Evolutionary conservation across 768 basidiomycete genomes (phyloP), one percentile per base, ranked within the genome.

Genomic region (Gelatoporia subvermispora): DNA sequence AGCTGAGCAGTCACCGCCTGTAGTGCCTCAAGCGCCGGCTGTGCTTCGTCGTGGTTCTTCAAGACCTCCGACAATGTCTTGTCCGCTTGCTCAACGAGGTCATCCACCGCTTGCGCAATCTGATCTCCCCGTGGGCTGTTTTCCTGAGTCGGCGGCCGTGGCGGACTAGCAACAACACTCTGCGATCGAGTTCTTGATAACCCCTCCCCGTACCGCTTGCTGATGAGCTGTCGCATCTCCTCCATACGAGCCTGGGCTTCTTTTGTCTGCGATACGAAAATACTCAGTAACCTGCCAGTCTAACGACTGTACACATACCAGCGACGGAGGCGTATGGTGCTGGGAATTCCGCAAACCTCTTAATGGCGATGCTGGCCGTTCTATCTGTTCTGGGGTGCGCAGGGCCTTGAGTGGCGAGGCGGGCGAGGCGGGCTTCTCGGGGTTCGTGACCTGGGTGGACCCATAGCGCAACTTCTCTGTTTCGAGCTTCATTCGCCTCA

Each of bases 171-270:
- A 17, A 63, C 34, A 35, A 68, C 47, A 45, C 60, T 76, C 35
- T 73, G 71, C 9, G 76, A 67, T 43, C 78, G 75, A 47, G 65
- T 67, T 21, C 75, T 74, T 49, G 78, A 75, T 8, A 77, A 71
- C 5, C 65, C 65, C 31, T 83, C 84, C 16, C 66, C 71, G 57
- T 79, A 73, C 54, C 88, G 72, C 52, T 72, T 77, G 34, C 71
- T 68, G 49, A 93, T 89, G 48, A 89, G 70, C 54, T 78, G 78
- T 35, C 82, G 77, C 88, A 93, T 88, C 63, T 93, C 90, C 57
- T 88, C 81, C 72, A 90, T 75, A 20, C 90, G 81, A 31, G 83
- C 82, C 55, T 82, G 82, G 31, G 88, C 88, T 47, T 82, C 88
- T 59, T 68, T 82, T 11, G 78, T 85, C 89, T 92, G 55, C 4